Evolutionary conservation across 495 filamentous ascomycete species (phyloP), one percentile per base, ranked within the genome.

Genomic region (Clavariopsis aquatica): DNA sequence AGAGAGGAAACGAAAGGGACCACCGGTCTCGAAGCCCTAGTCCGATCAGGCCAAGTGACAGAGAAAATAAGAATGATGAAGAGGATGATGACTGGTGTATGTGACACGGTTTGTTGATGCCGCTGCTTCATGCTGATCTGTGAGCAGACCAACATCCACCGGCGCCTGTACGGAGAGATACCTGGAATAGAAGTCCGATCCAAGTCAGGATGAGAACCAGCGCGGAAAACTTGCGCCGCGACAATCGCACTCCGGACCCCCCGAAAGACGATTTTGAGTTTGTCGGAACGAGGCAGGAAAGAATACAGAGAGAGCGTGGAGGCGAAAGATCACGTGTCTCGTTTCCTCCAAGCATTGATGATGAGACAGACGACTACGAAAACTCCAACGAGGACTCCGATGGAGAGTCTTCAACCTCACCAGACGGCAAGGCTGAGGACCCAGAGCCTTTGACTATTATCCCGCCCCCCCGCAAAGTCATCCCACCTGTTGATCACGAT

Each of bases 401-500:
- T 23, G 45, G 23, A 15, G 57, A 60, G 22, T 47, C 19, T n/a
- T 12, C 6, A 38, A 60, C 57, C 4, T 1, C 24, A 6, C 24
- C 28, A 17, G 47, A 41, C 9, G 24, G 28, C 13, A 46, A 52
- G 38, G 47, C 41, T 17, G 55, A 46, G 13, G 34, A 41, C 22
- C n/a, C 17, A 47, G 23, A 23, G n/a, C 38, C 38, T 20, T 22
- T 23, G 7, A 4, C 6, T 6, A 22, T 23, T 27, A 23, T 3
- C 1, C 55, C 36, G 1, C 38, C 55, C 4, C 38, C 38, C 5
- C 55, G 53, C 4, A 29, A 38, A n/a, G 38, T 58, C 13, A 29
- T 19, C 31, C 5, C 24, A 12, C 64, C 64, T 13, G 4, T n/a
- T 2, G 57, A 61, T 43, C 31, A 22, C 15, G 64, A 67, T 41